Evolutionary conservation across 495 filamentous ascomycete genomes (phyloP), one percentile per base, ranked within the genome.

Genomic region (Parathielavia hyrcaniae): DNA sequence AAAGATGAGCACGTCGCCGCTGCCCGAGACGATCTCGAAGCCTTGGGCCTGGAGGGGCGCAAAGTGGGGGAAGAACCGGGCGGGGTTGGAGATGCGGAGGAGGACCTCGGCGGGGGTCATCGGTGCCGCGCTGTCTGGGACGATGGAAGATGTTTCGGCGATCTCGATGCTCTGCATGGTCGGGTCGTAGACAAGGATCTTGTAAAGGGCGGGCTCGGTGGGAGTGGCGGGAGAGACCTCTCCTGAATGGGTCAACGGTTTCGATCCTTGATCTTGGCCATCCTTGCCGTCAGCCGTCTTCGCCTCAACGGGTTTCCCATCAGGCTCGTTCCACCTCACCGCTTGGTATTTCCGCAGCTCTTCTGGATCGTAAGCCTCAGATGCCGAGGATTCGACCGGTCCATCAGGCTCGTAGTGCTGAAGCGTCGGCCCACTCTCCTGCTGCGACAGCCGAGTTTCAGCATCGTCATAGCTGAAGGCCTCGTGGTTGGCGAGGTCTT

Each of bases 51-150:
- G 77, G 59, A 93, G 79, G 16, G 77, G 70, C 2, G 73, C 74
- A 47, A 91, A 83, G 55, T 89, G 79, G 0, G 86, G 80, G 36
- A 90, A 74, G 67, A 91, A 93, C 57, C 83, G 85, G 20, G 84
- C 76, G 0, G 87, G 85, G 58, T 86, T 82, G 48, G 83, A 81
- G 13, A 91, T 75, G n/a, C 79, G 82, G 10, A 81, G 74, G 10
- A 93, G 71, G 5, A 85, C 78, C 45, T 90, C 84, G 40, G 80
- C 74, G 11, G 85, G 83, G 26, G 78, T 76, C 1, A 81, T 63
- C 4, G 76, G 68, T 0, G 72, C 43, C 5, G 76, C 59, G 17
- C 61, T 69, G 57, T 79, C 78, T 8, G 71, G 63, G 16, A 82
- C 77, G 52, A 78, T 75, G 0, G 84, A 85, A 9, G 80, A 82